phyloP scores from a whole-genome alignment of 2,329 filamentous ascomycete genomes.

The Venturia asperata region DNA sequence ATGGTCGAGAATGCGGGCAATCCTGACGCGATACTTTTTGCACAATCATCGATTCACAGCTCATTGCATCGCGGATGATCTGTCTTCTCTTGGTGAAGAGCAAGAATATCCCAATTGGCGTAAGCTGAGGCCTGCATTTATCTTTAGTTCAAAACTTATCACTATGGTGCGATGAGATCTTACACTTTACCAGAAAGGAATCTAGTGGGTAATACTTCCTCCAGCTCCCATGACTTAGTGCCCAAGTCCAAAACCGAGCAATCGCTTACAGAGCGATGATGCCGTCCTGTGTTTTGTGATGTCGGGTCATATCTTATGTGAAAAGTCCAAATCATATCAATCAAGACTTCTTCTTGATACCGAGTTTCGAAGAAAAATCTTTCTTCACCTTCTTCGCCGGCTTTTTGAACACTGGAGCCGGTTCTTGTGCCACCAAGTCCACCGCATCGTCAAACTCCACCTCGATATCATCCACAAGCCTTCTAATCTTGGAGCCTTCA shows the following conservation, averaged over 20 bases:
- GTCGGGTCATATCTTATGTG: background rate
- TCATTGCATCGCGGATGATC: background rate
- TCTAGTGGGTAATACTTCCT: no score
- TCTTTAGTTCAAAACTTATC: background rate
- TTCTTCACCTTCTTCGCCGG: constrained; percentile 76
- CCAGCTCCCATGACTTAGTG: no score
- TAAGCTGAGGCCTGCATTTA: background rate
- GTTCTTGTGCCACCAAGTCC: constrained; percentile 33
- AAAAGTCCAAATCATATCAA: background rate
- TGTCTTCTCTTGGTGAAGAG: background rate
- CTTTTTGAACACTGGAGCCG: constrained; percentile 64
- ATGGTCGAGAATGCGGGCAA: no score
- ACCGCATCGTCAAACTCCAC: constrained; percentile 30
- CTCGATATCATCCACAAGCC: constrained; percentile 24
- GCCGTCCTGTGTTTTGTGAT: background rate
- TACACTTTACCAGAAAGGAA: background rate
- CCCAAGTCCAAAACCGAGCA: background rate
- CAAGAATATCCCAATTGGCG: background rate
- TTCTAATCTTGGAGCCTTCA: constrained; percentile 36
- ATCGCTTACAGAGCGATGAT: background rate
- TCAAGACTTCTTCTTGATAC: constrained; percentile 71
- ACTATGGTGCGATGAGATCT: background rate
- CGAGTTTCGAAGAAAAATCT: constrained; percentile 63
- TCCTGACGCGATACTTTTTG: background rate
- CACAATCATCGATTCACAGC: background rate